These are phyloP conservation scores for Evernia prunastri DNA, from an alignment of 495 filamentous ascomycete species.

Conservation along the genomic window DNA sequence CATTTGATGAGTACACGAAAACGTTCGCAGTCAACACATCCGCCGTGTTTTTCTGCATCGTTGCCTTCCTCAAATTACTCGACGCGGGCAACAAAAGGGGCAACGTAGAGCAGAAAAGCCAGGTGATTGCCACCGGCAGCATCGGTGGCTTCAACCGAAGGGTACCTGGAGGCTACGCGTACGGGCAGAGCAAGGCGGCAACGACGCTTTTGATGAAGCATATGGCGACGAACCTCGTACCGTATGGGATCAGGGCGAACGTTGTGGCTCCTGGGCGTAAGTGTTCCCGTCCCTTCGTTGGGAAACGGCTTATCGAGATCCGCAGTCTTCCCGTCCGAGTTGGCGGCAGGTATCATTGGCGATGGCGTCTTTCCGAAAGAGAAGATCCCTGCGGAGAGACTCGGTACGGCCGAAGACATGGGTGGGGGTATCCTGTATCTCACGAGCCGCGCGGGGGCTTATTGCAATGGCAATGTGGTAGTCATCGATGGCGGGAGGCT, in stretches of 20 bases:
- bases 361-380: conserved; percentile 31
- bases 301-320: neutral
- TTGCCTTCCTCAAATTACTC: conserved; percentile 41
- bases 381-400: conserved; percentile 43
- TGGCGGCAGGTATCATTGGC: conserved; percentile 45
- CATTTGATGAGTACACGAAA: conserved; percentile 45
- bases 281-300: conserved; percentile 22
- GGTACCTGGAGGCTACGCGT: conserved; percentile 50
- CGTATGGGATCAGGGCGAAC: conserved; percentile 55
- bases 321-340: conserved; percentile 53
- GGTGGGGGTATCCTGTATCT: conserved; percentile 56
- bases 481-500: conserved; percentile 54
- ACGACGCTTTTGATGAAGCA: conserved; percentile 56
- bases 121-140: conserved; percentile 56
- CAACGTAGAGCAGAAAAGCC: conserved; percentile 47
- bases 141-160: conserved; percentile 51
- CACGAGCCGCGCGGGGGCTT: conserved; percentile 54
- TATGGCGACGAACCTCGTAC: conserved; percentile 45
- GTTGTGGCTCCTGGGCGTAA: conserved; percentile 56
- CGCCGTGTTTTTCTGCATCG: conserved; percentile 34
- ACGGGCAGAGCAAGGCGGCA: conserved; percentile 57
- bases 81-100: conserved; percentile 38
- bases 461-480: conserved; percentile 51
- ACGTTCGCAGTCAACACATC: conserved; percentile 35
- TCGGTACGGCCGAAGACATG: conserved; percentile 55